Evolutionary conservation across 352 stramenopile species (phyloP), one percentile per base, ranked within the genome.

Genomic region (Elongisporangium undulatum): DNA sequence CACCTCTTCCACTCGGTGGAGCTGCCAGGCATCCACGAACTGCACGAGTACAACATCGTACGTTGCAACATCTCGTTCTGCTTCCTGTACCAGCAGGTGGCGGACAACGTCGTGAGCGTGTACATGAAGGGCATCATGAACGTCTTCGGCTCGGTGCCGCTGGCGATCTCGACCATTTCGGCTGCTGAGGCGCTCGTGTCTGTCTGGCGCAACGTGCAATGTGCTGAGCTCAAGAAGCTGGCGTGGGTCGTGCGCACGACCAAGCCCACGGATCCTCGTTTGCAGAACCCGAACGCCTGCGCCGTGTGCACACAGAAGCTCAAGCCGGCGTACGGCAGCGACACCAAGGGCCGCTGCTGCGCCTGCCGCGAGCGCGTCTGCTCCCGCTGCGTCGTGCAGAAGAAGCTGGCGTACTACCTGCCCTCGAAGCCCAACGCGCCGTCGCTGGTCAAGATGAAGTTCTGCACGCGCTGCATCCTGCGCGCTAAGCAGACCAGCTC

Each of bases 1-100:
- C 68, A 85, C 23, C 55, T 90, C 49, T 77, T 77, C 63, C 72
- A 77, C 61, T 82, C 74, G 39, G 63, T 85, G 2, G 63, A 79
- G 22, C 51, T 81, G 16, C 69, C 72, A 0, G 60, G 57, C 17
- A 59, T 59, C 16, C 22, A 51, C 3, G 53, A 68, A 45, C 58
- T 73, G 10, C 48, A 71, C 21, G 60, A 70, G 3, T 49, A 56
- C 48, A 41, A 50, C 22, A 22, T 78, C 38, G 61, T 78, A 3
- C 67, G 67, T 9, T 67, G 59, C 39, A 78, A 73, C 51, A 6
- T 78, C 8, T 75, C 67, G 20, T 50, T 71, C 9, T 72, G 67
- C 41, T 59, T 74, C 56, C 22, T 78, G 17, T 75, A 64, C 38
- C 65, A 60, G 29, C 68, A 76, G 49, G 60, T 59, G 64, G 50